Conservation (phyloP, 441 rosid species). For the Populus hybrid region DNA sequence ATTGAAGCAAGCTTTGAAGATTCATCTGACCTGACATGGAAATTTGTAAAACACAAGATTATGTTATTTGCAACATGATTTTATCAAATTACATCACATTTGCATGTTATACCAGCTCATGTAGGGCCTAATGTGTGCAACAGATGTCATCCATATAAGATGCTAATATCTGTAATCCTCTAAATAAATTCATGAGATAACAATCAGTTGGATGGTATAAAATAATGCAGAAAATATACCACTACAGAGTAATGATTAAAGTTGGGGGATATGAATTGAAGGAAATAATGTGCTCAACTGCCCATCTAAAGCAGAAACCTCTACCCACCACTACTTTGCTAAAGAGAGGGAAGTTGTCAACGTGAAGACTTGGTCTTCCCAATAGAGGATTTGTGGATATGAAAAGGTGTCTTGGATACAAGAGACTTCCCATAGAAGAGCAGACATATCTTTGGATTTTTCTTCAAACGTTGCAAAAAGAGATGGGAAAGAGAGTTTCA, state of each 20-base stretch:
- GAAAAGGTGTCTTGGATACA: background rate
- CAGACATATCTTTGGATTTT: background rate
- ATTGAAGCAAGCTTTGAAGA: background rate
- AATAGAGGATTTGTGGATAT: constrained; percentile 5
- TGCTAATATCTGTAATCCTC: background rate
- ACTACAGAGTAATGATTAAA: constrained; percentile 7
- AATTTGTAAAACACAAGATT: too few species aligned
- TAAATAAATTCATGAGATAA: too few species aligned
- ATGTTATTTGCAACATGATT: background rate
- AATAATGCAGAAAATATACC: constrained; percentile 1
- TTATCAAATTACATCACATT: background rate
- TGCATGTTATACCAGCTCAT: background rate
- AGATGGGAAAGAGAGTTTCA: background rate
- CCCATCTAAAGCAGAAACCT: background rate
- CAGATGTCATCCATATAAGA: background rate
- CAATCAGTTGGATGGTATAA: background rate
- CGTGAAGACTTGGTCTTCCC: background rate
- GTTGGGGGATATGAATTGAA: background rate
- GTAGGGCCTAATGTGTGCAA: background rate
- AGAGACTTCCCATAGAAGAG: background rate
- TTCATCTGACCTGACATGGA: background rate
- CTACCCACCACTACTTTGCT: constrained; percentile 1
- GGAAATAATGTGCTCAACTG: background rate
- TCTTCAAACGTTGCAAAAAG: background rate
- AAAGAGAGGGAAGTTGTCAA: background rate